phyloP scores from a whole-genome alignment of 148 eudicot genomes.

The Talinum fruticosum region DNA sequence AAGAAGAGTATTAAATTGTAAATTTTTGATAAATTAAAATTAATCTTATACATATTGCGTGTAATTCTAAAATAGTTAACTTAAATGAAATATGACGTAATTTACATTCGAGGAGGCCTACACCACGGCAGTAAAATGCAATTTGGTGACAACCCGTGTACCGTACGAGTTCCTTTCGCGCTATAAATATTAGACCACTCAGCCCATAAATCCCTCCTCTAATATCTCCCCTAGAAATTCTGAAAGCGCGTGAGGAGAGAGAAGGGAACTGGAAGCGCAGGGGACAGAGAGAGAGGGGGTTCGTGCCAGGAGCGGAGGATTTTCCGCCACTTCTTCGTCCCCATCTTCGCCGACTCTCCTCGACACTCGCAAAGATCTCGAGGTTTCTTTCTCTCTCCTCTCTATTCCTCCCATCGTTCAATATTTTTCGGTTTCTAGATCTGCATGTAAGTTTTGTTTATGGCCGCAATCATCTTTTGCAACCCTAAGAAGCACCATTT shows the following conservation, averaged over 20 bases:
- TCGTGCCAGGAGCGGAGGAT: slow-evolving; percentile 1
- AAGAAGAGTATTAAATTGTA: no score
- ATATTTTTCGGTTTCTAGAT: not conserved
- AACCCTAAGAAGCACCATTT: not conserved
- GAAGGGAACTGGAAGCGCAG: not conserved
- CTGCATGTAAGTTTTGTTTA: not conserved
- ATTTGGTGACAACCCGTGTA: no score
- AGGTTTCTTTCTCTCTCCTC: slow-evolving; percentile 5
- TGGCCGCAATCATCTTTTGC: not conserved
- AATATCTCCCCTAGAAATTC: not conserved
- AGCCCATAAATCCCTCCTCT: not conserved
- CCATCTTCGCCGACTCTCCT: not conserved
- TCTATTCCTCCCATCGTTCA: not conserved
- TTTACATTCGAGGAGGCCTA: no score
- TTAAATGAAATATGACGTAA: no score
- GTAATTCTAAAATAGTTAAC: no score
- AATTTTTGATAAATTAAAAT: no score
- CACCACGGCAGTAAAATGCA: no score
- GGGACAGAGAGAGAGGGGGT: not conserved
- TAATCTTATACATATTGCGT: no score
- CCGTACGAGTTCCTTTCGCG: not conserved
- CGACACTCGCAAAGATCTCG: not conserved
- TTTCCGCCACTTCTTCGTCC: slow-evolving; percentile 1
- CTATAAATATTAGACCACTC: not conserved
- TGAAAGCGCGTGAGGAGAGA: not conserved